Base-by-base conservation (phyloP, 1,284 basidiomycete species). In the Austropuccinia psidii region DNA sequence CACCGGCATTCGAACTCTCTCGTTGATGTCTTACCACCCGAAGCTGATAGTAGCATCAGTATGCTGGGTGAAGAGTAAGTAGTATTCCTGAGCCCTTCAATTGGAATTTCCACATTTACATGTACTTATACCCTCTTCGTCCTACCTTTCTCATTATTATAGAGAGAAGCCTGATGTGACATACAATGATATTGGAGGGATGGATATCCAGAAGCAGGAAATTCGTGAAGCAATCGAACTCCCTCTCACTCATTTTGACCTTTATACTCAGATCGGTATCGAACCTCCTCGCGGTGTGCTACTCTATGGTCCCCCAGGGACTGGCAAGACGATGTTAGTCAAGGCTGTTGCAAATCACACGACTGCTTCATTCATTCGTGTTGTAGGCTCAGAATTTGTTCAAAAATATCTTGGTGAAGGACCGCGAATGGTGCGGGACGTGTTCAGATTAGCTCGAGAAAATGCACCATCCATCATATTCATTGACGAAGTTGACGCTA, bases 331-430 rank as follows among this genome's bases (percentile, higher is more conserved):
- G 0, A 98, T 98, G 95, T 84, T 98, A 75, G 95, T 98, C 75
- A 98, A 98, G 82, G 95, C 95, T 17, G 95, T 98, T 27, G 95
- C 95, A 45, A 90, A 96, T 79, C 93, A 98, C 78, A 98, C 95
- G 21, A 95, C 93, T 0, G 95, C 95, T 11, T 86, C 92, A 24
- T 98, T 98, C 84, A 98, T 98, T 78, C 91, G 96, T 66, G 96
- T 98, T 5, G 94, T 97, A 33, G 96, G 96, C 27, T 94, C 91
- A 77, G 95, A 98, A 82, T 98, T 98, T 80, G 95, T 98, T 24
- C 95, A 98, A 83, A 99, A 99, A 82, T 99, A 99, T 80, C 87
- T 99, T 2, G 96, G 96, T 79, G 96, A 99, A 79, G 96, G 96
- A 55, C 96, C 96, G 61, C 90, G 96, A 77, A 99, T 99, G 96